Evolutionary conservation across 345 rosid genomes (phyloP).

Genomic region (Eutrema heterophyllum): DNA sequence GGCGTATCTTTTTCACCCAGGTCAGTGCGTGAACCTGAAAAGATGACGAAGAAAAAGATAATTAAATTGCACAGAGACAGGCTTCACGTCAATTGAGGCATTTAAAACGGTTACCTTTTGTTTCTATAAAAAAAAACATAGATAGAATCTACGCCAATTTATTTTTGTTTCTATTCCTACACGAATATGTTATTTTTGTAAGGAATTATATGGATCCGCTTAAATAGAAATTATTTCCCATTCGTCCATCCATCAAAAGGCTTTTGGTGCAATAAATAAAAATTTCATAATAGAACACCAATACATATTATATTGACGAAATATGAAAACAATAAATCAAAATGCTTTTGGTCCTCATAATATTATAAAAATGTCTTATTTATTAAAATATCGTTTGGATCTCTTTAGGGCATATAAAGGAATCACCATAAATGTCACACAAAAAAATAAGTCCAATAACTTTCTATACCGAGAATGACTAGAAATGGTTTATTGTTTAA

Average conservation of each 20-base stretch:
- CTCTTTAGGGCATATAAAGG: constrained; percentile 1
- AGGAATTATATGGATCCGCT: no score
- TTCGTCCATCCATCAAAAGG: background rate
- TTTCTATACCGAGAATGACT: constrained; percentile 17
- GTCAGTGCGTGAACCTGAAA: constrained; percentile 26
- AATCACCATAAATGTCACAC: background rate
- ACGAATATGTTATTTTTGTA: background rate
- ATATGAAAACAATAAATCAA: background rate
- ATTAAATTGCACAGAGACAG: constrained; percentile 17
- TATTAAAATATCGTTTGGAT: background rate
- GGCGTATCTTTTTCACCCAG: constrained; percentile 16
- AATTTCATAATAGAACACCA: background rate
- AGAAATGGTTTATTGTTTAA: background rate
- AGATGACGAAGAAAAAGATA: constrained; percentile 11
- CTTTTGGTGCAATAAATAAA: no score
- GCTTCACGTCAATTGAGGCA: constrained; percentile 13
- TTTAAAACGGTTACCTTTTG: constrained; percentile 5
- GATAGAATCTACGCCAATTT: background rate
- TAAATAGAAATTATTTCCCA: background rate
- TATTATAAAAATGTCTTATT: background rate
- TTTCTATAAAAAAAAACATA: background rate
- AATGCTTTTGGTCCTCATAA: background rate
- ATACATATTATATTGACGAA: background rate
- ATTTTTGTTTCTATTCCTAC: background rate
- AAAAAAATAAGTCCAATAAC: constrained; percentile 8